Percentiles rank a stretch among this genome's conserved stretches.
These are phyloP conservation scores for Talaromyces piceae DNA, from an alignment of 2,329 filamentous ascomycete genomes.

Conservation along the genomic window DNA sequence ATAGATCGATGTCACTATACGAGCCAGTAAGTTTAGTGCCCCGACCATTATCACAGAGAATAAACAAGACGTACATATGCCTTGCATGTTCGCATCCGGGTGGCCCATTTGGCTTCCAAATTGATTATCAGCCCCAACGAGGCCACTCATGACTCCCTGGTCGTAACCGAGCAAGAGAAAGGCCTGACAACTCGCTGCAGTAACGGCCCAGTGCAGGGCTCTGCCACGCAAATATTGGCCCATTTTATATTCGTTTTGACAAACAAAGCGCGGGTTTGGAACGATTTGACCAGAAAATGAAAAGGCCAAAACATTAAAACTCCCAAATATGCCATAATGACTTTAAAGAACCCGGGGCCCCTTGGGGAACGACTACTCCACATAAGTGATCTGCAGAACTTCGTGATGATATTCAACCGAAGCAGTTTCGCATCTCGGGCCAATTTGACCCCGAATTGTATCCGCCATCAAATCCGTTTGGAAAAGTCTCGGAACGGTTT, in stretches of 20 bases:
- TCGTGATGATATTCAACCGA: too few relatives aligned
- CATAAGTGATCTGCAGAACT: too few relatives aligned
- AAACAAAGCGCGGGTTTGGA: too few relatives aligned
- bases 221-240: conserved; percentile 14
- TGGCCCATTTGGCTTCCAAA: conserved; percentile 34
- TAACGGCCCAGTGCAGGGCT: conserved; percentile 18
- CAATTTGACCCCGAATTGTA: too few relatives aligned
- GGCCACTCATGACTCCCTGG: conserved; percentile 43
- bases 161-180: conserved; percentile 40
- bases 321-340: too few relatives aligned
- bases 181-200: conserved; percentile 34
- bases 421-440: too few relatives aligned
- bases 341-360: too few relatives aligned
- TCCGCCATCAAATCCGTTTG: too few relatives aligned
- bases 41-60: conserved; percentile 12
- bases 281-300: too few relatives aligned
- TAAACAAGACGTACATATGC: conserved; percentile 19
- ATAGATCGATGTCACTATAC: conserved; percentile 8
- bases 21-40: not conserved
- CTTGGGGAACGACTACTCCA: too few relatives aligned
- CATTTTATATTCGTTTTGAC: not conserved
- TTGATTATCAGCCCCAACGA: conserved; percentile 38
- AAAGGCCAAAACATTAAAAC: not conserved
- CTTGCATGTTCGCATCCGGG: conserved; percentile 32
- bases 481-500: too few relatives aligned